A percentile compares a stretch with the other conserved stretches of the same genome.
phyloP scores from a whole-genome alignment of 345 rosid genomes.

The Bruguiera parviflora region DNA sequence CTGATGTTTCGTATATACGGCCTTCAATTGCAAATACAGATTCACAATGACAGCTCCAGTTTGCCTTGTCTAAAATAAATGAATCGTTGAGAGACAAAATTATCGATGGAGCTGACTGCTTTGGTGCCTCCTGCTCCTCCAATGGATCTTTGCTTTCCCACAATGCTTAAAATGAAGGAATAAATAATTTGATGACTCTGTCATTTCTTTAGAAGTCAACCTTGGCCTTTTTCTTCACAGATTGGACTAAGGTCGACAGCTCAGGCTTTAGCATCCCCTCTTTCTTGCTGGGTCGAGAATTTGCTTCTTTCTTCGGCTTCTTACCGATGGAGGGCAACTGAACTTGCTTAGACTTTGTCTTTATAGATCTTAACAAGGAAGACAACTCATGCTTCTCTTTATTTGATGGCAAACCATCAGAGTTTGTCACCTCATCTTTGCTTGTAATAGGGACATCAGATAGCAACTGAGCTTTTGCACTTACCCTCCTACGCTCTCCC shows the following conservation, averaged over 20 bases:
- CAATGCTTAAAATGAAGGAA: not conserved
- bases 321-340: slow-evolving; percentile 26
- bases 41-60: no score
- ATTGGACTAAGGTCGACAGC: slow-evolving; percentile 16
- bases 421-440: slow-evolving; percentile 10
- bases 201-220: slow-evolving; percentile 12
- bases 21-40: no score
- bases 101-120: no score
- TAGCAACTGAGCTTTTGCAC: slow-evolving; percentile 14
- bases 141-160: no score
- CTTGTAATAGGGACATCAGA: slow-evolving; percentile 15
- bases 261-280: slow-evolving; percentile 12
- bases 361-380: slow-evolving; percentile 60
- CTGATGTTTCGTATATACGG: no score
- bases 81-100: no score
- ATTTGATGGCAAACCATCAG: slow-evolving; percentile 29
- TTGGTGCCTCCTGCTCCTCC: no score
- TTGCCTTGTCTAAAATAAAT: no score
- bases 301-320: slow-evolving; percentile 23
- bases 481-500: slow-evolving; percentile 25
- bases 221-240: slow-evolving; percentile 32
- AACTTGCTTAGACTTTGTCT: slow-evolving; percentile 67
- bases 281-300: slow-evolving; percentile 4
- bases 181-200: not conserved
- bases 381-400: slow-evolving; percentile 53